These are phyloP conservation scores for Pythium insidiosum DNA, from an alignment of 352 stramenopile species.

Conservation along the genomic window DNA sequence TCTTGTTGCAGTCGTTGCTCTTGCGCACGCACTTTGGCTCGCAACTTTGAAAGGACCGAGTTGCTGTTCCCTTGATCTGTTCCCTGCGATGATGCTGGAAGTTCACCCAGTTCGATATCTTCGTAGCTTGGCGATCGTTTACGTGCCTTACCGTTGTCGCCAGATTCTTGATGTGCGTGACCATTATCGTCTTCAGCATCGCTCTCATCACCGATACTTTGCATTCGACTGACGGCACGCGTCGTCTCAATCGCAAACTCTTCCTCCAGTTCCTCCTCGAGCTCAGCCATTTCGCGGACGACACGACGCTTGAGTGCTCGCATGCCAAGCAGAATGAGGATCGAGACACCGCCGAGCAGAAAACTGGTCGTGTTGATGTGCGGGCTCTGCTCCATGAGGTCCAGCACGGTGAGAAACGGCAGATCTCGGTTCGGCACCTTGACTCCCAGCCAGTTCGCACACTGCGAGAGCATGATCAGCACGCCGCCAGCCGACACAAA, in stretches of 20 bases:
- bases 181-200: slow-evolving; percentile 16
- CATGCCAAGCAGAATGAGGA: slow-evolving; percentile 45
- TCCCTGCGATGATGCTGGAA: too few species aligned
- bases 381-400: slow-evolving; percentile 45
- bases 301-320: slow-evolving; percentile 32
- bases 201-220: slow-evolving; percentile 15
- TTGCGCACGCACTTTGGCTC: neutral
- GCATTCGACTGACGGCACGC: slow-evolving; percentile 15
- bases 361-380: slow-evolving; percentile 72
- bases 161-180: slow-evolving; percentile 3
- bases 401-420: slow-evolving; percentile 49
- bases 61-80: too few species aligned
- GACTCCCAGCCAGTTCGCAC: slow-evolving; percentile 82
- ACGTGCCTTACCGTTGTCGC: neutral
- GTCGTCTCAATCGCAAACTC: slow-evolving; percentile 41
- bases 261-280: slow-evolving; percentile 29
- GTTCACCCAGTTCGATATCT: slow-evolving; percentile 12
- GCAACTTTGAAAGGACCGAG: too few species aligned
- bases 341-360: slow-evolving; percentile 41
- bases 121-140: slow-evolving; percentile 15
- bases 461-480: slow-evolving; percentile 88
- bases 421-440: slow-evolving; percentile 36
- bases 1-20: slow-evolving; percentile 8
- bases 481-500: slow-evolving; percentile 87
- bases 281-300: slow-evolving; percentile 24